Base-by-base conservation (phyloP, 1,284 basidiomycete genomes). In the Porogramme epimiltina region DNA sequence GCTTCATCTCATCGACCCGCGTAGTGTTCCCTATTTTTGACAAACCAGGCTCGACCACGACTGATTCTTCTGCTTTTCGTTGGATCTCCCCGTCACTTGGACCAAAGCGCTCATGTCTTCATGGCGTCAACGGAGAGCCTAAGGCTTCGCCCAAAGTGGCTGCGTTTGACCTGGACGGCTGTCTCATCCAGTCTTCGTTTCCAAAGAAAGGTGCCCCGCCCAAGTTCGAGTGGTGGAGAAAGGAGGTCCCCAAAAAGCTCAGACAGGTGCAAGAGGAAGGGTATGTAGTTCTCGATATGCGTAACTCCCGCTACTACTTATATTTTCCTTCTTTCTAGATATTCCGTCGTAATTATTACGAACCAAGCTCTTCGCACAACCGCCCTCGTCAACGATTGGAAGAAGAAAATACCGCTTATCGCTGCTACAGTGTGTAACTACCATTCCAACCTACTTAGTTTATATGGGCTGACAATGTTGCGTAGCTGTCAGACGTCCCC, bases 151-250 rank as follows among this genome's bases (percentile, higher is more conserved):
- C 72, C 8, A 87, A 85, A 56, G 79, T 95, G 18, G 90, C 93
- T 4, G 80, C 87, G 5, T 93, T 94, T 61, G 93, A 96, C 65
- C 73, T 97, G 4, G 94, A 97, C 65, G 93, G 91, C 0, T 95
- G 93, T 0, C 63, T 96, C 48, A 93, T 97, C 65, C 81, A 83
- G 60, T 80, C 81, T 3, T 73, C 71, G 36, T 75, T 76, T 40
- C 77, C 66, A 39, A 73, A 70, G 58, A 81, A 78, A 52, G 75
- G 72, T n/a, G 37, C 63, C 22, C 65, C 76, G 41, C 66, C 72
- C 1, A 77, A 80, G 58, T 95, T 89, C 83, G 76, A 82, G 55
- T 94, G 91, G 88, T 95, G 91, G 91, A 70, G 82, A 56, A 66
- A 77, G 0, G 65, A 62, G n/a, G 82, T 97, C 1, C 86, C 85